phyloP scores from a whole-genome alignment of 1,284 basidiomycete species.

The Rhodotorula sp. region DNA sequence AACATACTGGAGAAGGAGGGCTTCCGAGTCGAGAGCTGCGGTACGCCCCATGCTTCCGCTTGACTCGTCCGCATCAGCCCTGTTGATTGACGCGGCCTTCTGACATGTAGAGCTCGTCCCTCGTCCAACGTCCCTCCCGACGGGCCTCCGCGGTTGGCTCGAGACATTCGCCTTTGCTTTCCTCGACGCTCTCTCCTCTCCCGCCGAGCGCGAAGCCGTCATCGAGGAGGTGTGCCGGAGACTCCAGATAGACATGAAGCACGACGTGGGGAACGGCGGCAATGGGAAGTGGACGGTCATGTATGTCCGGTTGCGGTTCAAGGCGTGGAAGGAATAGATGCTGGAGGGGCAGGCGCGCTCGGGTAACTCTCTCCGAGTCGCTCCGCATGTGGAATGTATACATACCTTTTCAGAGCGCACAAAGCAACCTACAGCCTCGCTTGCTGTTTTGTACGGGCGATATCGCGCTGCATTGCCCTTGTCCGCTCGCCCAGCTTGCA shows the following conservation, averaged over 20 bases:
- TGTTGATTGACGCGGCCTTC: too few species aligned
- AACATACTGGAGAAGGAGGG: conserved; percentile 47
- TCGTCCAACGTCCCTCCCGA: conserved; percentile 66
- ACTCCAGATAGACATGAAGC: conserved; percentile 63
- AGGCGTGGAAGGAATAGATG: conserved; percentile 44
- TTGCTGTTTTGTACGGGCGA: too few species aligned
- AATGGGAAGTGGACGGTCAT: conserved; percentile 67
- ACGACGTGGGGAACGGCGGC: conserved; percentile 18
- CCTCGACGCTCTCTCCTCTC: conserved; percentile 60
- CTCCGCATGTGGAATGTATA: neutral
- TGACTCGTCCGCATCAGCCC: too few species aligned
- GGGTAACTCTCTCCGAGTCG: neutral
- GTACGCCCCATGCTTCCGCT: conserved; percentile 7
- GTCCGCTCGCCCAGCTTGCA: too few species aligned
- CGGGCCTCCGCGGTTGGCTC: conserved; percentile 69
- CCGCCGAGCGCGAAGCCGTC: conserved; percentile 61
- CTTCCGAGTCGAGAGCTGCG: conserved; percentile 34
- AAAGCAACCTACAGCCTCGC: too few species aligned
- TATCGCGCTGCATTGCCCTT: too few species aligned
- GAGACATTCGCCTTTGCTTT: conserved; percentile 64
- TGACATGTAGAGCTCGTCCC: conserved; percentile 57
- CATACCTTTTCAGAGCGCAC: neutral
- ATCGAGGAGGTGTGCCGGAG: conserved; percentile 66
- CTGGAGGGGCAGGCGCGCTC: neutral
- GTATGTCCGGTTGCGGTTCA: conserved; percentile 69